These are phyloP conservation scores for Parmelia sp. DNA, from an alignment of 495 filamentous ascomycete species.

Conservation along the genomic window DNA sequence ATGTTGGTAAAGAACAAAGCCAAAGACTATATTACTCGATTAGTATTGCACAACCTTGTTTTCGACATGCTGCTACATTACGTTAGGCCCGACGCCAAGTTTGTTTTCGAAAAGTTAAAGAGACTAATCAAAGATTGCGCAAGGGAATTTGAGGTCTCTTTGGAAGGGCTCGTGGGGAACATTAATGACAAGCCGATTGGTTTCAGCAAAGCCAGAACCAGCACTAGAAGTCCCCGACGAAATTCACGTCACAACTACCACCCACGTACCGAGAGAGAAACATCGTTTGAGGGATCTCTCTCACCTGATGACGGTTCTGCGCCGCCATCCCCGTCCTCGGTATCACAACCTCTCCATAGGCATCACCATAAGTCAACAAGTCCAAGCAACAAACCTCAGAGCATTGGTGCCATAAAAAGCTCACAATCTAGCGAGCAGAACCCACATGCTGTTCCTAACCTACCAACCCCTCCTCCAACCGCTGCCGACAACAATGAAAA, in stretches of 20 bases:
- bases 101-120: background rate
- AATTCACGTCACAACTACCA: background rate
- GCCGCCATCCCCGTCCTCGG: background rate
- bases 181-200: background rate
- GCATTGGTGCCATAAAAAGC: background rate
- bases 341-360: background rate
- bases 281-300: background rate
- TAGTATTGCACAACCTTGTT: background rate
- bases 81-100: background rate
- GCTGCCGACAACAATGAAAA: background rate
- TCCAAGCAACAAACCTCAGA: background rate
- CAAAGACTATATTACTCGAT: background rate
- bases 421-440: background rate
- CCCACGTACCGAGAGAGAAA: background rate
- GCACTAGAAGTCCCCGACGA: background rate
- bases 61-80: background rate
- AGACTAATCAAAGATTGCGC: background rate
- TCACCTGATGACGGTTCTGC: background rate
- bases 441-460: background rate
- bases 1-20: background rate
- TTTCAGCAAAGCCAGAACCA: background rate
- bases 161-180: background rate
- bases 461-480: background rate
- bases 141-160: background rate
- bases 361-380: constrained; percentile 1